Evolutionary conservation across 305 asterid species (phyloP).

Genomic region (Plantago coronopus): DNA sequence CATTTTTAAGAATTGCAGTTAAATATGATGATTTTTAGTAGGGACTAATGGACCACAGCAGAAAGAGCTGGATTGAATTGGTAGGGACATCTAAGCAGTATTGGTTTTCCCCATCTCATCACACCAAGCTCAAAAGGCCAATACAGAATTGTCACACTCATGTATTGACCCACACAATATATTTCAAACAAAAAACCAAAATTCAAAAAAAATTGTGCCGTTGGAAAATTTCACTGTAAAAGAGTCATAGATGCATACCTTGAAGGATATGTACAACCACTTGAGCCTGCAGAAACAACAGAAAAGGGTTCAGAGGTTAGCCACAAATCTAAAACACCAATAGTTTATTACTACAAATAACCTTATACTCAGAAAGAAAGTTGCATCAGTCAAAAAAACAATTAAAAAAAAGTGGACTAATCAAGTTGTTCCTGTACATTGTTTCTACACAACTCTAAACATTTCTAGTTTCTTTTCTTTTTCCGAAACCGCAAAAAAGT

Average conservation of each 20-base stretch:
- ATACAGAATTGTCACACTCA: constrained; percentile 8
- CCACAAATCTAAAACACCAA: neutral
- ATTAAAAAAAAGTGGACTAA: neutral
- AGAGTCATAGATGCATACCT: constrained; percentile 28
- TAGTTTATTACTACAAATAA: neutral
- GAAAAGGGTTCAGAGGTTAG: neutral
- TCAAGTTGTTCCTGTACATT: no score
- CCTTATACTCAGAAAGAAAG: neutral
- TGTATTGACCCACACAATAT: constrained; percentile 8
- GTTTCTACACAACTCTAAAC: neutral
- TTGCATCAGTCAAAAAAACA: neutral
- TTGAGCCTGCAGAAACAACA: constrained; percentile 27
- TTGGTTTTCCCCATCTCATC: constrained; percentile 5
- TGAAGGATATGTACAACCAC: constrained; percentile 42
- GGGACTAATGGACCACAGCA: neutral
- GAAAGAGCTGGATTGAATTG: neutral
- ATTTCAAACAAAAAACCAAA: neutral
- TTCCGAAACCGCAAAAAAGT: no score
- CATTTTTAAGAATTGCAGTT: neutral
- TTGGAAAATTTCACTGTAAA: neutral
- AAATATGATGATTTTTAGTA: neutral
- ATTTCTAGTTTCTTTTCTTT: neutral
- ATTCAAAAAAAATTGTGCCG: neutral
- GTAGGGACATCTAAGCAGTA: neutral
- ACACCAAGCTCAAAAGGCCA: neutral